Evolutionary conservation across 164 flowering plant genomes (phyloP).

Genomic region (Magnolia officinalis): DNA sequence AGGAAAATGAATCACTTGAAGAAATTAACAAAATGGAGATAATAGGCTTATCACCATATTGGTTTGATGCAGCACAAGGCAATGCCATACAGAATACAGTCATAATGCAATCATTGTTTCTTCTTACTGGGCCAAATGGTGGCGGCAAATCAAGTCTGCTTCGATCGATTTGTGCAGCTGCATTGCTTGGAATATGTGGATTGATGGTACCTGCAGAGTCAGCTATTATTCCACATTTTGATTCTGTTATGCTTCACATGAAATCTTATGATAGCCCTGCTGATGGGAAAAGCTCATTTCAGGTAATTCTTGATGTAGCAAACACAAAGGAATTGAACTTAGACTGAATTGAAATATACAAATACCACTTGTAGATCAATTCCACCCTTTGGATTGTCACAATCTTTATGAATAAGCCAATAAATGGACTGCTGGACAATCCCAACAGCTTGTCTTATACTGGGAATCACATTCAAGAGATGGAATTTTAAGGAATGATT

Average conservation of each 20-base stretch:
- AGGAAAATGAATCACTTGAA: conserved; percentile 36
- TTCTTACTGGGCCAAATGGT: conserved; percentile 97
- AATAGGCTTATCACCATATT: conserved; percentile 78
- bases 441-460: too few species aligned
- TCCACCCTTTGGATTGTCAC: too few species aligned
- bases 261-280: conserved; percentile 98
- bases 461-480: too few species aligned
- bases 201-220: conserved; percentile 93
- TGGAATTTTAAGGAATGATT: too few species aligned
- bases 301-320: conserved; percentile 36
- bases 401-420: too few species aligned
- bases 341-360: not conserved
- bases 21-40: conserved; percentile 52
- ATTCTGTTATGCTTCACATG: conserved; percentile 94
- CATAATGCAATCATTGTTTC: conserved; percentile 80
- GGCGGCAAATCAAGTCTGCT: conserved; percentile 99
- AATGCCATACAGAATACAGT: conserved; percentile 70
- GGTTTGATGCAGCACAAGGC: conserved; percentile 89
- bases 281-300: conserved; percentile 97
- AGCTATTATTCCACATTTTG: conserved; percentile 88
- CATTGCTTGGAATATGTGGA: conserved; percentile 93
- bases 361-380: too few species aligned
- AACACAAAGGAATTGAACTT: not conserved
- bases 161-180: conserved; percentile 89
- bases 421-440: too few species aligned